Evolutionary conservation across 345 rosid species (phyloP).

Genomic region (Schrenkiella parvula): DNA sequence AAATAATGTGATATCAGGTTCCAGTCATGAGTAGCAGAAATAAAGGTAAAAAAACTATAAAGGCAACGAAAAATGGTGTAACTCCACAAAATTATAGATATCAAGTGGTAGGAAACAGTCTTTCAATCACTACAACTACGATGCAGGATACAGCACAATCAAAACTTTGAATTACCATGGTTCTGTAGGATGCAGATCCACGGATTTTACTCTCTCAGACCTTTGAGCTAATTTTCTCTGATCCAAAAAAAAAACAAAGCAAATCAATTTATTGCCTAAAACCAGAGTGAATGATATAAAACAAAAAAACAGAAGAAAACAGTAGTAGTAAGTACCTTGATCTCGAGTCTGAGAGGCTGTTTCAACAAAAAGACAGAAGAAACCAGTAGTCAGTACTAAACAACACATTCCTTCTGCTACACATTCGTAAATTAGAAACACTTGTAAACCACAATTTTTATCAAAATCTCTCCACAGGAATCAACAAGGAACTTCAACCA

Average conservation of each 20-base stretch:
- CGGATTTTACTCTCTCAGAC: slow-evolving; percentile 62
- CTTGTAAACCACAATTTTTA: background rate
- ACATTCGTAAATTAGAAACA: background rate
- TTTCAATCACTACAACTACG: background rate
- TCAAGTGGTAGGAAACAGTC: background rate
- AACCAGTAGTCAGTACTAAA: slow-evolving; percentile 16
- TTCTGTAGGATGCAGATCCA: slow-evolving; percentile 61
- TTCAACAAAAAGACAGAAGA: background rate
- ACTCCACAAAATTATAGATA: background rate
- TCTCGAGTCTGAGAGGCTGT: slow-evolving; percentile 51
- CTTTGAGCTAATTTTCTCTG: slow-evolving; percentile 52
- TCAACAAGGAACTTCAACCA: background rate
- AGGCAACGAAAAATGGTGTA: background rate
- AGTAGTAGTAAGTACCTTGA: slow-evolving; percentile 40
- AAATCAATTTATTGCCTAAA: background rate
- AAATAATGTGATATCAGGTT: background rate
- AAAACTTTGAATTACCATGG: slow-evolving; percentile 49
- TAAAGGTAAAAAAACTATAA: background rate
- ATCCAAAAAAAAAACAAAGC: slow-evolving; percentile 14
- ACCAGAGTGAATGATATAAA: background rate
- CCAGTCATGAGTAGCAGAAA: slow-evolving; percentile 11
- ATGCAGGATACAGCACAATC: background rate
- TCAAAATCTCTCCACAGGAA: background rate
- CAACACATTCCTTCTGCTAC: background rate
- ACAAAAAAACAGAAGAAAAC: background rate